phyloP scores from a whole-genome alignment of 768 basidiomycete genomes.

The Termitomyces sp. region DNA sequence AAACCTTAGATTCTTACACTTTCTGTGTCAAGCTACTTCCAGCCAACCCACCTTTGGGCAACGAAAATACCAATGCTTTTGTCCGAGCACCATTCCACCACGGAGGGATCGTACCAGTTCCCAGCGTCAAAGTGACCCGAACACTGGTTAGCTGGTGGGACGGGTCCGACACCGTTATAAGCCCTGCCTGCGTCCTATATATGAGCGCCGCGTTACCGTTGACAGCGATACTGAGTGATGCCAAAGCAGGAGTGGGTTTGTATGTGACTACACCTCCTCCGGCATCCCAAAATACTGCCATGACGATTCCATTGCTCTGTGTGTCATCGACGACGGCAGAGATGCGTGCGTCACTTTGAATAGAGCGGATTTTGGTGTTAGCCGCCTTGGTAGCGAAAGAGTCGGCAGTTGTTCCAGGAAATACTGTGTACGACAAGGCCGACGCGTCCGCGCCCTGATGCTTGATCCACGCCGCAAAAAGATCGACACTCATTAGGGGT shows the following conservation, averaged over 20 bases:
- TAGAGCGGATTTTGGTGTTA: slow-evolving; percentile 20
- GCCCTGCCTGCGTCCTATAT: slow-evolving; percentile 33
- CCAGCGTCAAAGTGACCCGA: slow-evolving; percentile 30
- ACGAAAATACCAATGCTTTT: slow-evolving; percentile 29
- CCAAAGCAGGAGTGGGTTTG: slow-evolving; percentile 14
- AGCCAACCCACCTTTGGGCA: slow-evolving; percentile 42
- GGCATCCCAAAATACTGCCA: slow-evolving; percentile 43
- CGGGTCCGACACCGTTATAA: slow-evolving; percentile 61
- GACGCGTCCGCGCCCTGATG: slow-evolving; percentile 19
- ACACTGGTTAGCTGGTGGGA: slow-evolving; percentile 44
- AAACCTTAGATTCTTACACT: not conserved
- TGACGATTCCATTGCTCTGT: slow-evolving; percentile 27
- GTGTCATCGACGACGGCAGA: slow-evolving; percentile 36
- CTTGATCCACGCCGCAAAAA: slow-evolving; percentile 39
- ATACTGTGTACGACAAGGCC: slow-evolving; percentile 35
- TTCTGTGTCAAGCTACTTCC: slow-evolving; percentile 40
- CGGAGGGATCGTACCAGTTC: slow-evolving; percentile 16
- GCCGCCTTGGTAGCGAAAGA: slow-evolving; percentile 23
- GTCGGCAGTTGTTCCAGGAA: slow-evolving; percentile 30
- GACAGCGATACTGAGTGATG: slow-evolving; percentile 28
- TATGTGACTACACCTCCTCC: slow-evolving; percentile 31
- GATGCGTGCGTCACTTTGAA: slow-evolving; percentile 27
- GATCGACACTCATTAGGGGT: slow-evolving; percentile 48
- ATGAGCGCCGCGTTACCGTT: slow-evolving; percentile 42
- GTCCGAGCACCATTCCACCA: slow-evolving; percentile 17